Percentiles rank a stretch among this genome's conserved stretches.
phyloP scores from a whole-genome alignment of 2,329 filamentous ascomycete species.

The Calonectria henricotiae region DNA sequence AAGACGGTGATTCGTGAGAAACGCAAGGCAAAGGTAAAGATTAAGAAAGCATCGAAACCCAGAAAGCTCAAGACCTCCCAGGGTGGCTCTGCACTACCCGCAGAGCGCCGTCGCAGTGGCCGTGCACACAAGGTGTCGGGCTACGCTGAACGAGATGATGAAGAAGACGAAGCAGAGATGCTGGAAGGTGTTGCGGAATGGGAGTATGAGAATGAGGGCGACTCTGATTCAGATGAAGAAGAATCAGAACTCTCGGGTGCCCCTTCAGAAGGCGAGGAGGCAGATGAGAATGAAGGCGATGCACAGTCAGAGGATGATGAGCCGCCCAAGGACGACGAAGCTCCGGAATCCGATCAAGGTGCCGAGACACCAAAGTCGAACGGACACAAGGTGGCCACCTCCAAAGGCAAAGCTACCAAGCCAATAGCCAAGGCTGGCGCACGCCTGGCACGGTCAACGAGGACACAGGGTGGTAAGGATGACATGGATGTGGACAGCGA shows the following conservation, averaged over 20 bases:
- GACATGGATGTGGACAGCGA: constrained; percentile 60
- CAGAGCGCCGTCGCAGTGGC: constrained; percentile 72
- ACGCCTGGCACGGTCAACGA: constrained; percentile 49
- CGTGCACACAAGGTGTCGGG: constrained; percentile 65
- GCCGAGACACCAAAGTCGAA: constrained; percentile 49
- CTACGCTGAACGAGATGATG: constrained; percentile 73
- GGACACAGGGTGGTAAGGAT: constrained; percentile 52
- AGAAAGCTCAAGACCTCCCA: constrained; percentile 54
- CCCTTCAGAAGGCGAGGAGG: constrained; percentile 40
- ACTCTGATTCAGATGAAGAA: constrained; percentile 37
- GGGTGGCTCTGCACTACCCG: constrained; percentile 55
- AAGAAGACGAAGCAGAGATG: constrained; percentile 76
- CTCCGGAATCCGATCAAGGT: constrained; percentile 42
- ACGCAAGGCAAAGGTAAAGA: constrained; percentile 57
- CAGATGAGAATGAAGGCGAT: constrained; percentile 34
- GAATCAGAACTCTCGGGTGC: constrained; percentile 49
- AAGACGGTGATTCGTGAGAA: constrained; percentile 60
- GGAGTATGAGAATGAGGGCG: constrained; percentile 64
- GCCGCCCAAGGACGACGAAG: constrained; percentile 38
- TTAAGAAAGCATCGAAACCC: constrained; percentile 57
- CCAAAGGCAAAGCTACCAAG: constrained; percentile 50
- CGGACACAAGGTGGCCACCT: constrained; percentile 43
- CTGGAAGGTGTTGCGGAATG: constrained; percentile 74
- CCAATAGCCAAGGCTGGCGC: constrained; percentile 50
- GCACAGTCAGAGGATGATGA: constrained; percentile 38